Evolutionary conservation across 306 rosid genomes (phyloP).

Genomic region (Corylus heterophylla): DNA sequence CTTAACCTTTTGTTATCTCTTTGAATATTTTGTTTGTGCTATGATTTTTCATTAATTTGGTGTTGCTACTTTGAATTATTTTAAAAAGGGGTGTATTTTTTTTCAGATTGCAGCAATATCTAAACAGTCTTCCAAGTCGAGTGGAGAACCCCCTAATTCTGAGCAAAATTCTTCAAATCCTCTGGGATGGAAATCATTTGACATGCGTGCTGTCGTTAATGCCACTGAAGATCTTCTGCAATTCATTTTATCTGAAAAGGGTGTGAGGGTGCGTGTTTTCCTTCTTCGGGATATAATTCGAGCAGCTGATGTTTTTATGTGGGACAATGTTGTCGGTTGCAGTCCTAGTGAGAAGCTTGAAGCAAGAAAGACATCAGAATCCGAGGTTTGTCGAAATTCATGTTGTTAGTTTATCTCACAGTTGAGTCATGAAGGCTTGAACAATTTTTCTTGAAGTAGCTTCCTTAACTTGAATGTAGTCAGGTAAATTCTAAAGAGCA

Average conservation of each 20-base stretch:
- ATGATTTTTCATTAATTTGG: not conserved
- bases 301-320: constrained; percentile 65
- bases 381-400: constrained; percentile 46
- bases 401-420: not conserved
- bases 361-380: constrained; percentile 31
- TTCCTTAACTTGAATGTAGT: not conserved
- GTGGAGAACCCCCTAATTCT: constrained; percentile 45
- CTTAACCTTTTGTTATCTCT: not conserved
- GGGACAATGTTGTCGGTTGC: constrained; percentile 60
- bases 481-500: not conserved
- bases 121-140: constrained; percentile 78
- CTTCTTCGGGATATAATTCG: constrained; percentile 73
- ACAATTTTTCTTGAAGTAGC: not conserved
- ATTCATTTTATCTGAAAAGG: constrained; percentile 85
- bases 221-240: constrained; percentile 83
- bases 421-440: not conserved
- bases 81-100: constrained; percentile 28
- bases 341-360: constrained; percentile 43
- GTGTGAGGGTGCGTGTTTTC: constrained; percentile 83
- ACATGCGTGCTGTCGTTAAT: constrained; percentile 82
- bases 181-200: constrained; percentile 73
- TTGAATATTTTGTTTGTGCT: not conserved
- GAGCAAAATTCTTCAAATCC: constrained; percentile 48
- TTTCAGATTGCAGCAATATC: constrained; percentile 92
- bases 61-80: constrained; percentile 7